Evolutionary conservation across 2,329 filamentous ascomycete species (phyloP), one percentile per base, ranked within the genome.

Genomic region (Fusarium caatingaense): DNA sequence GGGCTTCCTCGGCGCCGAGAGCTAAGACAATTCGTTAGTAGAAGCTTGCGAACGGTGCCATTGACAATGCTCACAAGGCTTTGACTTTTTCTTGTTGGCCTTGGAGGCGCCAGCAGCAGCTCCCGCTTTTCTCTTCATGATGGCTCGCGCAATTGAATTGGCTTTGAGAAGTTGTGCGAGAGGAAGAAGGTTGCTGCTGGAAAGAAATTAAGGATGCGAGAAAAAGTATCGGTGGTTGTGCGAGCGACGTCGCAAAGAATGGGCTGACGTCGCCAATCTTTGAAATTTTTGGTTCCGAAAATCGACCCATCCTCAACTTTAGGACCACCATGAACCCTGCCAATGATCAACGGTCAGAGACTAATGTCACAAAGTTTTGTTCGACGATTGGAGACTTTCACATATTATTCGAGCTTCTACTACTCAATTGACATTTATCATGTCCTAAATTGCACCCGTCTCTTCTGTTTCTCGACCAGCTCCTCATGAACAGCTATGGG

Each of bases 91-190:
- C 77, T 84, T 86, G 68, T 76, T 75, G 68, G 79, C 80, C 71
- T 79, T 83, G 62, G 81, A 83, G 75, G 79, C 79, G 66, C 77
- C 80, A 55, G 78, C 76, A 68, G 83, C 80, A 65, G 80, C 77
- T 48, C 85, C 83, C 65, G 87, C 87, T 78, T 90, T 89, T 81
- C 88, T 86, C 81, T 90, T 90, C 86, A 88, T 88, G 25, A 18
- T 69, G 54, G 20, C 51, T 62, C 28, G 41, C 56, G 57, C 69
- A 72, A 76, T 75, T 70, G 69, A 51, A 16, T 41, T 47, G n/a
- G 37, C 32, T 63, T 23, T 48, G 32, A 57, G 63, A 53, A 34
- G 47, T 51, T 61, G 30, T 44, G 45, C 34, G 32, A 64, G 34
- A 45, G 37, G n/a, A 21, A 42, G 34, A 28, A 6, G 49, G 57